Conservation (phyloP, 805 yeast species). For the Debaryomyces prosopidis region DNA sequence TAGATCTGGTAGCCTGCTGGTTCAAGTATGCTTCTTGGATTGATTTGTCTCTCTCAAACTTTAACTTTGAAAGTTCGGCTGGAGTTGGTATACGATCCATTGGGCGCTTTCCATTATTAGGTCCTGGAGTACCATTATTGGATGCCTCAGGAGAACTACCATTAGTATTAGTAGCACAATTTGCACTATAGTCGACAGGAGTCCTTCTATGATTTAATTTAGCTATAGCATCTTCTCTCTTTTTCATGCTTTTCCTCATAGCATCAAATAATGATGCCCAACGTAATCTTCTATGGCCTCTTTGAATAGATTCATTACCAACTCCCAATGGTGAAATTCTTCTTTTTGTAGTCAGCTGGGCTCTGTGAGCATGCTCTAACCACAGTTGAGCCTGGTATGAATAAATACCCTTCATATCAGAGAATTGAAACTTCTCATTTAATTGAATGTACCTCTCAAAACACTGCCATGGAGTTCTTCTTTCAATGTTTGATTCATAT, state of each 20-base stretch:
- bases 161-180: not conserved
- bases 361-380: slow-evolving; percentile 88
- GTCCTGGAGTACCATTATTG: slow-evolving; percentile 2
- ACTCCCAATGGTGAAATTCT: slow-evolving; percentile 91
- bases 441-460: slow-evolving; percentile 94
- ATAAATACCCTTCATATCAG: slow-evolving; percentile 84
- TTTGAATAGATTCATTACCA: slow-evolving; percentile 86
- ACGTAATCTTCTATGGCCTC: slow-evolving; percentile 87
- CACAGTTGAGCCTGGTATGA: slow-evolving; percentile 85
- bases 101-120: slow-evolving; percentile 12
- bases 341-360: slow-evolving; percentile 84
- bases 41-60: slow-evolving; percentile 83
- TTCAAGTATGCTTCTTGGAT: slow-evolving; percentile 70
- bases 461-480: slow-evolving; percentile 98
- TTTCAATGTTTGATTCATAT: slow-evolving; percentile 84
- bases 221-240: slow-evolving; percentile 67
- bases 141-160: slow-evolving; percentile 6
- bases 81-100: slow-evolving; percentile 64
- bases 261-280: slow-evolving; percentile 99
- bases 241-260: slow-evolving; percentile 83
- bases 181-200: slow-evolving; percentile 6
- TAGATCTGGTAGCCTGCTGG: slow-evolving; percentile 43
- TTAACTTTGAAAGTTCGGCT: slow-evolving; percentile 77
- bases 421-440: slow-evolving; percentile 81
- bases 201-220: slow-evolving; percentile 28